Conservation (phyloP, 106 monocot genomes). For the Alisma plantagoaquatica region DNA sequence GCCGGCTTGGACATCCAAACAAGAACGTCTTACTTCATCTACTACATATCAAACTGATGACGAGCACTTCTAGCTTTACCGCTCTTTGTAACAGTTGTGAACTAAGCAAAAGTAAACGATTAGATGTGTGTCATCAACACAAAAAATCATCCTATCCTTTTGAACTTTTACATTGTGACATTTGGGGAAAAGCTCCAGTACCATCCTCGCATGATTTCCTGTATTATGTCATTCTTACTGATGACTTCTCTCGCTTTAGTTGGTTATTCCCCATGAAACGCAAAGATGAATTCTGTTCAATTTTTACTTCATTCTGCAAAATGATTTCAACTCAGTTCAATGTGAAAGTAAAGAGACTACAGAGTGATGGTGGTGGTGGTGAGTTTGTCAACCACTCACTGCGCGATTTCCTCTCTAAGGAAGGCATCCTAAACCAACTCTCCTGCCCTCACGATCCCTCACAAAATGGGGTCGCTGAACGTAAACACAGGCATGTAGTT, state of each 20-base stretch:
- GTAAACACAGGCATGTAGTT: neutral
- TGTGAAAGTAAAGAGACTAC: neutral
- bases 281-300: neutral
- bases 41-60: neutral
- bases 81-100: neutral
- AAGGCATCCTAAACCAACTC: neutral
- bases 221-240: slow-evolving; percentile 8
- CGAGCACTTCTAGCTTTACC: neutral
- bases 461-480: slow-evolving; percentile 4
- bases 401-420: neutral
- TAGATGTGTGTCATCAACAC: neutral
- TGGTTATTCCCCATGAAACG: neutral
- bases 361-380: slow-evolving; percentile 5
- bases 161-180: neutral
- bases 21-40: neutral
- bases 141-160: neutral
- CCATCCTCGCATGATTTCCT: neutral
- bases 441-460: slow-evolving; percentile 6
- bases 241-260: slow-evolving; percentile 9
- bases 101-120: neutral
- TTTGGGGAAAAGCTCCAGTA: slow-evolving; percentile 3
- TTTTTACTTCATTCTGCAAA: neutral
- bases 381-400: neutral
- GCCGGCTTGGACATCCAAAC: neutral
- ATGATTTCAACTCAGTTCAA: neutral